Conservation (phyloP, 139 green algal genomes). For the Chlamydomonas schloesseri region DNA sequence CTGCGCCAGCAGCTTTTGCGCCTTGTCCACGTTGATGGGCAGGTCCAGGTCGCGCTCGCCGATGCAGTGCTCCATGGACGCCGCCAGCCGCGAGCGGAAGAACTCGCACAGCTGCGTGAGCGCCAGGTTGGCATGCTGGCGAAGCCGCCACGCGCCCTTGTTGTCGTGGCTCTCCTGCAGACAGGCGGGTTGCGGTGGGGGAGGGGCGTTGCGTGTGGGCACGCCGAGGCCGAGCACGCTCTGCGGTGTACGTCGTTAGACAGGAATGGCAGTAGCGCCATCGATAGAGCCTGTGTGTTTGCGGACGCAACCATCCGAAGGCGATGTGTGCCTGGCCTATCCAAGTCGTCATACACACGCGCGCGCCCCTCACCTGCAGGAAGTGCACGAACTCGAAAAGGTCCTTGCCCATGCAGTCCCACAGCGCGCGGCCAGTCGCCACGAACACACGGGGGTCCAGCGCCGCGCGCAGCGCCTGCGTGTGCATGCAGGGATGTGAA, state of each 20-base stretch:
- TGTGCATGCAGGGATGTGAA: no score
- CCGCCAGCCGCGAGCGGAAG: slow-evolving; percentile 53
- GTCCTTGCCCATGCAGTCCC: slow-evolving; percentile 68
- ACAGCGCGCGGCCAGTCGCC: slow-evolving; percentile 62
- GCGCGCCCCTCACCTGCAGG: slow-evolving; percentile 55
- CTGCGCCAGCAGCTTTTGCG: slow-evolving; percentile 64
- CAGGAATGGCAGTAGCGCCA: no score
- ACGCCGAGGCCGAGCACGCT: no score
- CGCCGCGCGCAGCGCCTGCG: slow-evolving; percentile 38
- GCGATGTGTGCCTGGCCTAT: no score
- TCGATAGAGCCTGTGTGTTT: no score
- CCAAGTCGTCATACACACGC: no score
- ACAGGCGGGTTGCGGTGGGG: no score
- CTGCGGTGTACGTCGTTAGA: no score
- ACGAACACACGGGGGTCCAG: slow-evolving; percentile 72
- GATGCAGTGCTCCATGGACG: slow-evolving; percentile 48
- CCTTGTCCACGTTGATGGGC: slow-evolving; percentile 60
- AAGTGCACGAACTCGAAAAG: slow-evolving; percentile 69
- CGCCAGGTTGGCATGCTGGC: slow-evolving; percentile 59
- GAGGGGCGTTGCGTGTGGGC: no score
- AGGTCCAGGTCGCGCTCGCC: slow-evolving; percentile 62
- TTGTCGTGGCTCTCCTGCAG: slow-evolving; percentile 55
- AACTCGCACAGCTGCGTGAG: slow-evolving; percentile 54
- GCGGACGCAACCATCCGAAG: no score
- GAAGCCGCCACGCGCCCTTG: slow-evolving; percentile 58